These are phyloP conservation scores for Neobulgaria alba DNA, from an alignment of 2,329 filamentous ascomycete species.

Conservation along the genomic window DNA sequence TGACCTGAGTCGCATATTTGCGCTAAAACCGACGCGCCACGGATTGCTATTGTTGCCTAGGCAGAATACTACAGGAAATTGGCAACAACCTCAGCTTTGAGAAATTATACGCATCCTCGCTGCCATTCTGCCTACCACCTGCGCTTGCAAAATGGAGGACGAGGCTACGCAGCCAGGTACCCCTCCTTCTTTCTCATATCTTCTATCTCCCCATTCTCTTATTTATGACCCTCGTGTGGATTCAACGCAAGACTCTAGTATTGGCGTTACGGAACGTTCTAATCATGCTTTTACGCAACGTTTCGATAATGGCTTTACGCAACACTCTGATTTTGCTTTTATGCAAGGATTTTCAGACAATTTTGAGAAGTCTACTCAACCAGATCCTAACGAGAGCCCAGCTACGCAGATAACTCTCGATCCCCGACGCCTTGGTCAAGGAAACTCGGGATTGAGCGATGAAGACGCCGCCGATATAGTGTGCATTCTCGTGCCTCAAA, in stretches of 20 bases:
- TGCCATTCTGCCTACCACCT: constrained; percentile 5
- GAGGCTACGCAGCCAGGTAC: constrained; percentile 27
- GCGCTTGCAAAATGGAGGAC: constrained; percentile 22
- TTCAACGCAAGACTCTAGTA: too few species aligned
- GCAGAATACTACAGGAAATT: not conserved
- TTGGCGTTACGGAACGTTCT: too few species aligned
- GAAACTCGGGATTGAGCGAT: constrained; percentile 74
- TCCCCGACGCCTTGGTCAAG: constrained; percentile 67
- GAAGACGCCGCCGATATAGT: constrained; percentile 82
- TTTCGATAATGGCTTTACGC: too few species aligned
- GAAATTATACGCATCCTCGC: not conserved
- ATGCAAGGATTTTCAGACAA: too few species aligned
- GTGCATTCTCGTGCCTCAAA: constrained; percentile 77
- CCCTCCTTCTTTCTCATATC: constrained; percentile 3
- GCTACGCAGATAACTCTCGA: constrained; percentile 77
- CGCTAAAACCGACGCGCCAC: too few species aligned
- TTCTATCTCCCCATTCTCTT: constrained; percentile 1
- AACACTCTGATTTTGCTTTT: too few species aligned
- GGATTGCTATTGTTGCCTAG: too few species aligned
- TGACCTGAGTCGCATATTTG: not conserved
- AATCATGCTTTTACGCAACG: too few species aligned
- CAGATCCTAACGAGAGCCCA: constrained; percentile 26
- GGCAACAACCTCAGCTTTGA: constrained; percentile 1
- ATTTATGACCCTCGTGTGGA: not conserved
- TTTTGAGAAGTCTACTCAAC: constrained; percentile 1